Evolutionary conservation across 129 eudicot genomes (phyloP).

Genomic region (Glebionis coronaria): DNA sequence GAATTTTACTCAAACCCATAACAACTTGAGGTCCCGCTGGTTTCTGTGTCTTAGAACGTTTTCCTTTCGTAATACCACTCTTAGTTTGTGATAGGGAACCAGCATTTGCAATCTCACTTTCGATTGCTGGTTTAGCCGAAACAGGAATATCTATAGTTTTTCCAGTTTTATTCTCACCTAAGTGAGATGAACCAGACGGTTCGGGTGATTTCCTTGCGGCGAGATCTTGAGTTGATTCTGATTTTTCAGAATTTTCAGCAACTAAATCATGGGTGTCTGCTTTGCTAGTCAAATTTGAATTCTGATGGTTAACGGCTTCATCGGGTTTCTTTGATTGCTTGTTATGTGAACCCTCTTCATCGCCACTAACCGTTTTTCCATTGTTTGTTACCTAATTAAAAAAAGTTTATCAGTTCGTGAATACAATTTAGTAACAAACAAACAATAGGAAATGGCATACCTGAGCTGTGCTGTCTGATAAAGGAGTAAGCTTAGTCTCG

Average conservation of each 20-base stretch:
- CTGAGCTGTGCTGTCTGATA: slow-evolving; percentile 32
- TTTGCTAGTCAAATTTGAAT: too few relatives aligned
- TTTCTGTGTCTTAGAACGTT: slow-evolving; percentile 15
- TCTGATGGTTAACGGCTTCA: slow-evolving; percentile 4
- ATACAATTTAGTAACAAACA: slow-evolving; percentile 8
- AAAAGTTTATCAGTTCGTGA: slow-evolving; percentile 9
- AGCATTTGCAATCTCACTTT: slow-evolving; percentile 33
- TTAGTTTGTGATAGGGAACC: slow-evolving; percentile 25
- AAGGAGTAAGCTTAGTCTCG: slow-evolving; percentile 28
- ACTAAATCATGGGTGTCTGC: slow-evolving; percentile 23
- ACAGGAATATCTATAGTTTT: slow-evolving; percentile 24
- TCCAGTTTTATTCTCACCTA: slow-evolving; percentile 15
- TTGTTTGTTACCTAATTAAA: slow-evolving; percentile 34
- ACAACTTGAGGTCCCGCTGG: slow-evolving; percentile 19
- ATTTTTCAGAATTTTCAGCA: slow-evolving; percentile 24
- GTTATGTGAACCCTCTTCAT: slow-evolving; percentile 29
- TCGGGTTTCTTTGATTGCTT: slow-evolving; percentile 36
- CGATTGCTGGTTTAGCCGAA: slow-evolving; percentile 8
- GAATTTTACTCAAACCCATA: slow-evolving; percentile 19
- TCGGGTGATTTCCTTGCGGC: slow-evolving; percentile 1
- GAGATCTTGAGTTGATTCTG: slow-evolving; percentile 30
- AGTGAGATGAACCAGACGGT: too few relatives aligned
- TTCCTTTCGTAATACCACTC: slow-evolving; percentile 12
- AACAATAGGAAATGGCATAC: slow-evolving; percentile 19
- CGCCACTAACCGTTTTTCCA: slow-evolving; percentile 25